Conservation (phyloP, 108 stramenopile species). For the Cyclotella sp. region DNA sequence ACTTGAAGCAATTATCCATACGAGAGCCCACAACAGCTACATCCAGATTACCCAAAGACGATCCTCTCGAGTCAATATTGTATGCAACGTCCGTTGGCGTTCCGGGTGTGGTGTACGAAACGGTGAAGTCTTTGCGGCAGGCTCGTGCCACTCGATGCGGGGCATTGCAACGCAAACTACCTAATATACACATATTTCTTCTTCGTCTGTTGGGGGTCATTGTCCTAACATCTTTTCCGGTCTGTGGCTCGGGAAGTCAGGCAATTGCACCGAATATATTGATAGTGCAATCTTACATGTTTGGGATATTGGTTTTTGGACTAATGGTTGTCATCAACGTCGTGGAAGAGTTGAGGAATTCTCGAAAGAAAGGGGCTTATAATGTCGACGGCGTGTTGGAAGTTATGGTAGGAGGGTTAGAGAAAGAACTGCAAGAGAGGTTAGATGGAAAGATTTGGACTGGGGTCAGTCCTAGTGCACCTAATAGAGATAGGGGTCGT, state of each 20-base stretch:
- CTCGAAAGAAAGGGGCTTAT: slow-evolving; percentile 45
- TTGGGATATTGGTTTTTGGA: slow-evolving; percentile 55
- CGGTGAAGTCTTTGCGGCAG: slow-evolving; percentile 49
- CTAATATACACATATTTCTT: slow-evolving; percentile 42
- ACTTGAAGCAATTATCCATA: slow-evolving; percentile 42
- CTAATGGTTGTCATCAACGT: slow-evolving; percentile 52
- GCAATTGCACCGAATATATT: slow-evolving; percentile 52
- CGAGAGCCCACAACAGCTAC: slow-evolving; percentile 38
- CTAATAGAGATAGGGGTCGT: slow-evolving; percentile 12
- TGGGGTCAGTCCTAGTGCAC: slow-evolving; percentile 37
- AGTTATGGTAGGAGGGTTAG: slow-evolving; percentile 55
- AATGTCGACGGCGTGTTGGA: slow-evolving; percentile 55
- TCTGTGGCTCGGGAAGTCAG: slow-evolving; percentile 53
- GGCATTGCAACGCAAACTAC: slow-evolving; percentile 58
- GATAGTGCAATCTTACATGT: slow-evolving; percentile 51
- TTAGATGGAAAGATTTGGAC: slow-evolving; percentile 44
- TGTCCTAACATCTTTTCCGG: slow-evolving; percentile 49
- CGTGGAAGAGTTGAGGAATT: slow-evolving; percentile 53
- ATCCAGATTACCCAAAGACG: slow-evolving; percentile 47
- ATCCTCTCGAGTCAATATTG: slow-evolving; percentile 58
- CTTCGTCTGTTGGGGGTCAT: slow-evolving; percentile 48
- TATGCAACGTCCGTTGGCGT: slow-evolving; percentile 59
- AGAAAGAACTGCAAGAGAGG: slow-evolving; percentile 45
- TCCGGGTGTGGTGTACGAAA: slow-evolving; percentile 56
- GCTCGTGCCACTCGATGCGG: slow-evolving; percentile 54